These are phyloP conservation scores for Acanthamoeba royreba DNA, from an alignment of 208 protist species.

Conservation along the genomic window DNA sequence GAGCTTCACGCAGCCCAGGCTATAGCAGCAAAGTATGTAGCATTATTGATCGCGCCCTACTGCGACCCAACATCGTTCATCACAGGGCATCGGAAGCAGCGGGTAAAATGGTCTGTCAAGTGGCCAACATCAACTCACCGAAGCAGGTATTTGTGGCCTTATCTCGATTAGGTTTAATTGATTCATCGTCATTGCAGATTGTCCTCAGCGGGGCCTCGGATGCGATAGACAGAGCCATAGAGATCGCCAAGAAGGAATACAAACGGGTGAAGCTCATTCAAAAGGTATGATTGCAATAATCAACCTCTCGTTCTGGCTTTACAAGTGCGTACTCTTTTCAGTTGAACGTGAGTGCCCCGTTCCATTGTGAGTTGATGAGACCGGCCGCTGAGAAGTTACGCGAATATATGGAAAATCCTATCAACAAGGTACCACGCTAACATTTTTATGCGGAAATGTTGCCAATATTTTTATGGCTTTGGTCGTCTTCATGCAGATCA, in stretches of 20 bases:
- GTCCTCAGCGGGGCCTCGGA: background rate
- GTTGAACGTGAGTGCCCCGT: slow-evolving; percentile 21
- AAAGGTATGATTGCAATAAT: background rate
- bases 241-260: background rate
- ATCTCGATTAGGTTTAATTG: background rate
- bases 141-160: background rate
- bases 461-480: background rate
- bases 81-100: background rate
- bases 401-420: background rate
- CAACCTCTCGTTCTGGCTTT: background rate
- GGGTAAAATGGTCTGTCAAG: background rate
- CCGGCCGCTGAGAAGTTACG: background rate
- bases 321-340: background rate
- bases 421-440: background rate
- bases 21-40: background rate
- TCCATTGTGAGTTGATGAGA: slow-evolving; percentile 15
- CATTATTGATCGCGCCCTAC: too few species aligned
- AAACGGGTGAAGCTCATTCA: background rate
- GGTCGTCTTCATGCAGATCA: background rate
- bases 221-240: slow-evolving; percentile 27
- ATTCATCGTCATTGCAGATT: background rate
- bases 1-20: background rate
- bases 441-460: background rate
- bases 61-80: background rate
- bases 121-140: slow-evolving; percentile 45